phyloP scores from a whole-genome alignment of 2,329 filamentous ascomycete genomes.

The Penicillium sp. region DNA sequence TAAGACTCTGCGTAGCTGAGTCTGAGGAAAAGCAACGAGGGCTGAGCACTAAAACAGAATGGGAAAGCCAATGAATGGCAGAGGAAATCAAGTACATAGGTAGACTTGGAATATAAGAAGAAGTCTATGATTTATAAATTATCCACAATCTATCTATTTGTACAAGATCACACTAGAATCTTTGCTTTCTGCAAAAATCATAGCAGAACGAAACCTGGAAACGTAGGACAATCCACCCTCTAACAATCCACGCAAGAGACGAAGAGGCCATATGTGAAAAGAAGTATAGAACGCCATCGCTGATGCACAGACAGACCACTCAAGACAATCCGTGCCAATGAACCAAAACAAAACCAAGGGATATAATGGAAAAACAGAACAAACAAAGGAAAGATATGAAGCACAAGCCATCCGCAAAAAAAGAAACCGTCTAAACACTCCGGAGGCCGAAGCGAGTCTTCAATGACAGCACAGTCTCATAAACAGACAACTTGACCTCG shows the following conservation, averaged over 20 bases:
- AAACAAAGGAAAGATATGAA: background rate
- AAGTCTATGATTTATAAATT: conserved; percentile 5
- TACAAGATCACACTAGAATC: conserved; percentile 9
- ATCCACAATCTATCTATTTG: conserved; percentile 16
- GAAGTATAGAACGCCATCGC: conserved; percentile 24
- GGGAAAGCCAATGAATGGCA: too few relatives aligned
- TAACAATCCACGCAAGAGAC: background rate
- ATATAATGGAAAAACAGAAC: conserved; percentile 14
- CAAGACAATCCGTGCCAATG: conserved; percentile 20
- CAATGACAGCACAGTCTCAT: conserved; percentile 55
- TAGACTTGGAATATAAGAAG: background rate
- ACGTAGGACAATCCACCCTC: background rate
- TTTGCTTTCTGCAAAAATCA: background rate
- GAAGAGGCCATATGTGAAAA: conserved; percentile 1
- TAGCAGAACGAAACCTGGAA: background rate
- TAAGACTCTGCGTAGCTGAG: too few relatives aligned
- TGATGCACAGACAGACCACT: conserved; percentile 27
- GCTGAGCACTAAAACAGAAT: too few relatives aligned
- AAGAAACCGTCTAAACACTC: background rate
- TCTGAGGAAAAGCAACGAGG: too few relatives aligned
- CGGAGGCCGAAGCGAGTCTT: conserved; percentile 50
- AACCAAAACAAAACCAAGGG: conserved; percentile 1
- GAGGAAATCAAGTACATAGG: too few relatives aligned
- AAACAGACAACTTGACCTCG: conserved; percentile 57
- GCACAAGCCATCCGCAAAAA: background rate